These are phyloP conservation scores for Leptographium wingfieldii DNA, from an alignment of 2,329 filamentous ascomycete species.

Conservation along the genomic window DNA sequence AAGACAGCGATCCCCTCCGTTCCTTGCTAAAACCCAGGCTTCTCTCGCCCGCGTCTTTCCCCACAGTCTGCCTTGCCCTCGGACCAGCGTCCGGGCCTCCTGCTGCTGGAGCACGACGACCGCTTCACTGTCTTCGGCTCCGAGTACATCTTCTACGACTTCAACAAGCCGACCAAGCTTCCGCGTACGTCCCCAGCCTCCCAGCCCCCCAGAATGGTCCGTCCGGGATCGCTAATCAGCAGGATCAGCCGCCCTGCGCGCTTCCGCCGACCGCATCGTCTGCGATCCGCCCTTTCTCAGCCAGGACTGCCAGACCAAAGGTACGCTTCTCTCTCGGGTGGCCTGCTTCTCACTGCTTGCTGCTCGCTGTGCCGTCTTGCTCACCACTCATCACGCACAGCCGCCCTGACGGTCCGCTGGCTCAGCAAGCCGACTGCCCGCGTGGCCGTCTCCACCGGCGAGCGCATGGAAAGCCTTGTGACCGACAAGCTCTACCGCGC, in stretches of 20 bases:
- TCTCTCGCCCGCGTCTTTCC: neutral
- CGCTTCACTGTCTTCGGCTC: slow-evolving; percentile 57
- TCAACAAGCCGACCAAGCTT: slow-evolving; percentile 52
- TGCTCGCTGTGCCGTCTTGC: neutral
- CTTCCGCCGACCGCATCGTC: slow-evolving; percentile 54
- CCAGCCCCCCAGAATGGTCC: neutral
- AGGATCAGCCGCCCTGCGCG: slow-evolving; percentile 34
- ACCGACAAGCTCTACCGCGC: slow-evolving; percentile 50
- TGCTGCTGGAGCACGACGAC: slow-evolving; percentile 61
- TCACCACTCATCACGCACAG: slow-evolving; percentile 23
- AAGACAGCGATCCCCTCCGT: neutral
- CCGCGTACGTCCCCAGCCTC: slow-evolving; percentile 29
- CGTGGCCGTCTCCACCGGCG: slow-evolving; percentile 64
- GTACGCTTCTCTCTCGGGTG: slow-evolving; percentile 25
- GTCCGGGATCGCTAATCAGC: neutral
- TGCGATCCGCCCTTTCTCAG: slow-evolving; percentile 70
- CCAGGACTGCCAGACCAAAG: slow-evolving; percentile 69
- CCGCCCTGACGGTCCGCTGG: slow-evolving; percentile 64
- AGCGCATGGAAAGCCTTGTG: slow-evolving; percentile 57
- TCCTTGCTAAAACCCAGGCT: neutral
- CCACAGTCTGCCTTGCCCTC: neutral
- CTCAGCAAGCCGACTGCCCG: slow-evolving; percentile 35
- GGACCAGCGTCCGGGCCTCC: slow-evolving; percentile 36
- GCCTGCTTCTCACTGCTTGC: neutral
- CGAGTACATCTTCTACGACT: slow-evolving; percentile 67